These are phyloP conservation scores for Pichia sp. DNA, from an alignment of 1,139 yeast species.

Conservation along the genomic window DNA sequence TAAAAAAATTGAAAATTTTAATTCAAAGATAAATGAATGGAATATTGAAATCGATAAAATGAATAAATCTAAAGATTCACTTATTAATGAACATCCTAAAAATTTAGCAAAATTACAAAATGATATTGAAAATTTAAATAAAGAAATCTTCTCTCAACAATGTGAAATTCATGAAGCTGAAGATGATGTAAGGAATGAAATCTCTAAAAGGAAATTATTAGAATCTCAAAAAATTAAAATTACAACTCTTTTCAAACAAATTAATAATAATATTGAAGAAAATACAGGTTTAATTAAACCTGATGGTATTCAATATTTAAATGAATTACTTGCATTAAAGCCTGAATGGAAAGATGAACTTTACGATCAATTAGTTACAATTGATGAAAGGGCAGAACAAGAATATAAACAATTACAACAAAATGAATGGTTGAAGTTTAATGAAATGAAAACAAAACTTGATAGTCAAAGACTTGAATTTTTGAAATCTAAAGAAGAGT, in stretches of 20 bases:
- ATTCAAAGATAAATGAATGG: slow-evolving; percentile 29
- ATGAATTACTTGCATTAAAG: slow-evolving; percentile 23
- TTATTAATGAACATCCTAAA: slow-evolving; percentile 17
- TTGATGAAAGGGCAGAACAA: slow-evolving; percentile 30
- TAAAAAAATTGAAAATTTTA: slow-evolving; percentile 28
- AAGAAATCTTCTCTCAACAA: slow-evolving; percentile 22
- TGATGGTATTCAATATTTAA: slow-evolving; percentile 27
- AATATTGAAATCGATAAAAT: slow-evolving; percentile 25
- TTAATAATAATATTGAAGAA: slow-evolving; percentile 27
- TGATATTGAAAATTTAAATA: slow-evolving; percentile 26
- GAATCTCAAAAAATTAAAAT: slow-evolving; percentile 27
- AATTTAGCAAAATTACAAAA: slow-evolving; percentile 20
- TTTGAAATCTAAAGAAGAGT: background rate
- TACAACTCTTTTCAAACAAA: slow-evolving; percentile 23
- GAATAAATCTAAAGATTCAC: slow-evolving; percentile 17
- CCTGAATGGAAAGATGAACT: slow-evolving; percentile 28
- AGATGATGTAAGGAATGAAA: slow-evolving; percentile 32
- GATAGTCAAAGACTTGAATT: slow-evolving; percentile 13
- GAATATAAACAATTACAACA: slow-evolving; percentile 30
- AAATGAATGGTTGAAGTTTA: slow-evolving; percentile 19
- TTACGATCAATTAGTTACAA: slow-evolving; percentile 22
- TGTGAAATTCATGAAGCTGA: slow-evolving; percentile 31
- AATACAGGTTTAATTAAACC: slow-evolving; percentile 29
- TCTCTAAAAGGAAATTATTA: slow-evolving; percentile 25
- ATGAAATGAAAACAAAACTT: slow-evolving; percentile 18